Evolutionary conservation across 2,329 filamentous ascomycete species (phyloP).

Genomic region (Colletotrichum euphorbiae): DNA sequence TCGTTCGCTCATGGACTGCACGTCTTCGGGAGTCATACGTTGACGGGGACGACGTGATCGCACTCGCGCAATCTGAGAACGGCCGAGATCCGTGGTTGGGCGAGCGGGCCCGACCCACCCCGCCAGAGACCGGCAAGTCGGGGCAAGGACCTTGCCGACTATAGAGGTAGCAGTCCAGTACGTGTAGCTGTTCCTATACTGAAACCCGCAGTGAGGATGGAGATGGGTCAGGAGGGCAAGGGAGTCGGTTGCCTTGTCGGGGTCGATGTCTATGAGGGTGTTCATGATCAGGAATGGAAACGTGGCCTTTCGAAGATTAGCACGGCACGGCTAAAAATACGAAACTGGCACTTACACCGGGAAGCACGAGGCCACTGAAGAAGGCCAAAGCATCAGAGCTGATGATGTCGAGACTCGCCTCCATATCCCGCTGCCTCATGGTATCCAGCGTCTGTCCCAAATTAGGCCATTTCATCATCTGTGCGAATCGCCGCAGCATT

Average conservation of each 20-base stretch:
- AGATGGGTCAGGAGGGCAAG: conserved; percentile 76
- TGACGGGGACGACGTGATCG: conserved; percentile 70
- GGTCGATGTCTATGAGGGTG: conserved; percentile 79
- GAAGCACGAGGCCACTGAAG: conserved; percentile 79
- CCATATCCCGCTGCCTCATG: conserved; percentile 69
- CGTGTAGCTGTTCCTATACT: conserved; percentile 79
- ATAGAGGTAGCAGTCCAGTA: conserved; percentile 81
- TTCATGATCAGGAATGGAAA: conserved; percentile 85
- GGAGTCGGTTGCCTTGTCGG: conserved; percentile 72
- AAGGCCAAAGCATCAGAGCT: conserved; percentile 82
- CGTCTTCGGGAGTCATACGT: conserved; percentile 67
- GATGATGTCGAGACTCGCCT: conserved; percentile 68
- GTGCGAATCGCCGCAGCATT: conserved; percentile 75
- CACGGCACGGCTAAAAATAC: not conserved
- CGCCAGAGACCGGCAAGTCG: conserved; percentile 76
- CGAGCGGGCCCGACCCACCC: conserved; percentile 82
- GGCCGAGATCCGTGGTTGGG: conserved; percentile 73
- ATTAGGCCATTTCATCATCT: conserved; percentile 83
- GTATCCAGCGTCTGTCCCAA: conserved; percentile 72
- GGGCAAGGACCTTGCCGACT: conserved; percentile 80
- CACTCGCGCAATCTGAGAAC: conserved; percentile 77
- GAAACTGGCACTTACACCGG: conserved; percentile 64
- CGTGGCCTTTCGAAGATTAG: conserved; percentile 56
- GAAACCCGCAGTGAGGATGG: conserved; percentile 77
- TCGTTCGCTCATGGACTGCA: conserved; percentile 73